phyloP scores from a whole-genome alignment of 2,329 filamentous ascomycete species.

The Rhinocladiella similis region DNA sequence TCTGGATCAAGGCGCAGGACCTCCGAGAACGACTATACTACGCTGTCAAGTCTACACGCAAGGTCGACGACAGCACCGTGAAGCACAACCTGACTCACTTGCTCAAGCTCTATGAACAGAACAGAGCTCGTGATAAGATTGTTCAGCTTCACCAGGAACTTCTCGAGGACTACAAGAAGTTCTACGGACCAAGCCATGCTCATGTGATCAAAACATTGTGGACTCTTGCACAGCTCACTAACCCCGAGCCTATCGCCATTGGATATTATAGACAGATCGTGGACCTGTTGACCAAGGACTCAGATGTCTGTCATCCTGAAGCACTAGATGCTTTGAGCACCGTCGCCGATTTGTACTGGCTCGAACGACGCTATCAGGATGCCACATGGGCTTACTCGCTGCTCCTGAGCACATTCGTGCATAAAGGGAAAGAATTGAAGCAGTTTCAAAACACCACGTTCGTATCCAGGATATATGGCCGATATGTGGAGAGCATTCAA shows the following conservation, averaged over 20 bases:
- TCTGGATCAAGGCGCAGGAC: slow-evolving; percentile 39
- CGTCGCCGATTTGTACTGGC: slow-evolving; percentile 41
- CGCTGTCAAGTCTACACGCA: slow-evolving; percentile 33
- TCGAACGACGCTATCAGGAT: slow-evolving; percentile 40
- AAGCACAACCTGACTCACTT: slow-evolving; percentile 15
- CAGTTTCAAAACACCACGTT: too few relatives aligned
- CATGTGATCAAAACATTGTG: slow-evolving; percentile 41
- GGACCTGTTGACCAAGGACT: slow-evolving; percentile 37
- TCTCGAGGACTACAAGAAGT: slow-evolving; percentile 38
- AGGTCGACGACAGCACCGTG: slow-evolving; percentile 39
- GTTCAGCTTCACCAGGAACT: slow-evolving; percentile 42
- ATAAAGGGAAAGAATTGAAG: too few relatives aligned
- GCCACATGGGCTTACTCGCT: too few relatives aligned
- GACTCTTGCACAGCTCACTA: slow-evolving; percentile 32
- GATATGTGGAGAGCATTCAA: too few relatives aligned
- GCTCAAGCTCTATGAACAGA: too few relatives aligned
- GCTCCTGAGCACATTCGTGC: too few relatives aligned
- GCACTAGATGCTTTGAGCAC: slow-evolving; percentile 41
- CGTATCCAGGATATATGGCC: too few relatives aligned
- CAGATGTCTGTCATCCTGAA: slow-evolving; percentile 36
- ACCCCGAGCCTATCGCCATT: slow-evolving; percentile 10
- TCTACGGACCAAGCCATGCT: slow-evolving; percentile 37
- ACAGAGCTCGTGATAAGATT: slow-evolving; percentile 30
- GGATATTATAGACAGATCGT: slow-evolving; percentile 20
- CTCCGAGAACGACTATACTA: slow-evolving; percentile 39